These are phyloP conservation scores for Ceratobasidium theobromae DNA, from an alignment of 1,284 basidiomycete species.

Conservation along the genomic window DNA sequence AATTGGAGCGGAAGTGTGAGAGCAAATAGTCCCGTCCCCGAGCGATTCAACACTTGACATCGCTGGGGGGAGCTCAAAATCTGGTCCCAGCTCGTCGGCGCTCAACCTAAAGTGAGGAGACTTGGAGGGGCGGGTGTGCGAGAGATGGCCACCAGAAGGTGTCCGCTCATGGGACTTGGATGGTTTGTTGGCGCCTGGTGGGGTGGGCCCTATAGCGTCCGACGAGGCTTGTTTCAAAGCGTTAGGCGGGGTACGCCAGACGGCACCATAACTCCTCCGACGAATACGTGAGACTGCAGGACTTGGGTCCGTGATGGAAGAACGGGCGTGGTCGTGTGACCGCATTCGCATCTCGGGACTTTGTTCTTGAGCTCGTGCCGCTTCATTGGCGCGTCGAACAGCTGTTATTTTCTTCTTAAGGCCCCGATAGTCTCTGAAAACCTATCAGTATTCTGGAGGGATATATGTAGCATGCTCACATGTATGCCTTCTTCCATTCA, in stretches of 20 bases:
- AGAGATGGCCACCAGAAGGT: neutral
- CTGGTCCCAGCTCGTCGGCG: conserved; percentile 19
- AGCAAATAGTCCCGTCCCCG: neutral
- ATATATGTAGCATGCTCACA: conserved; percentile 50
- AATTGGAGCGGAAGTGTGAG: neutral
- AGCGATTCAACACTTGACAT: conserved; percentile 19
- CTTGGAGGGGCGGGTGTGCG: neutral
- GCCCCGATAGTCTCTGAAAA: conserved; percentile 64
- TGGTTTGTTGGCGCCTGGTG: neutral
- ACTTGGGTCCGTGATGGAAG: conserved; percentile 11
- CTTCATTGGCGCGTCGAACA: conserved; percentile 49
- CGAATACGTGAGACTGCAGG: neutral
- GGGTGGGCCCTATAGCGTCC: conserved; percentile 2
- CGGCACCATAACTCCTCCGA: conserved; percentile 15
- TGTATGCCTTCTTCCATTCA: conserved; percentile 82
- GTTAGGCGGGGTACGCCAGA: conserved; percentile 22
- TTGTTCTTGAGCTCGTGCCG: neutral
- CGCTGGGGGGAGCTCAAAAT: conserved; percentile 28
- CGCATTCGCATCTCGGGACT: neutral
- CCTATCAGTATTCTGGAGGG: conserved; percentile 8
- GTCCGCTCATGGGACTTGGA: too few relatives aligned
- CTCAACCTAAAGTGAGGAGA: conserved; percentile 2
- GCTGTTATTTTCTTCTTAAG: conserved; percentile 68
- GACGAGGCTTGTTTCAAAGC: too few relatives aligned
- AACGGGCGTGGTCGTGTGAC: neutral